phyloP scores from a whole-genome alignment of 2,329 filamentous ascomycete genomes.

The Aspergillus jensenii region DNA sequence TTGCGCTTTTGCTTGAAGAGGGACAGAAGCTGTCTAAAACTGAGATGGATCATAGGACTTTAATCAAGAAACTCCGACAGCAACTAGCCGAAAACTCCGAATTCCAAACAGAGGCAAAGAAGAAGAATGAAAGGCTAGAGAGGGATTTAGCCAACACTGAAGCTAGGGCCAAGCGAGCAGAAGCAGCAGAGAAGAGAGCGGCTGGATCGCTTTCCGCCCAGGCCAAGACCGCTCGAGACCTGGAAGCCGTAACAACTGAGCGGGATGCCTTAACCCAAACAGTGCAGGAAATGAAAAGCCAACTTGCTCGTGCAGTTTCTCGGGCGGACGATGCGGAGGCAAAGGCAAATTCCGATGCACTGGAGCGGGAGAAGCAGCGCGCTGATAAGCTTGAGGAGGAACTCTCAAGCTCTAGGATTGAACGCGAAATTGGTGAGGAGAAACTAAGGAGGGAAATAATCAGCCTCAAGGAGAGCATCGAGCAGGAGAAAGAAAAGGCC shows the following conservation, averaged over 20 bases:
- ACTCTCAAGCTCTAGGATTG: slow-evolving; percentile 65
- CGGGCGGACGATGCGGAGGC: slow-evolving; percentile 66
- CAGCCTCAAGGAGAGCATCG: slow-evolving; percentile 71
- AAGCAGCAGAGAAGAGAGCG: slow-evolving; percentile 59
- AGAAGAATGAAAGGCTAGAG: slow-evolving; percentile 61
- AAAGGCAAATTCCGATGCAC: slow-evolving; percentile 65
- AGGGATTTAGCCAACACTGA: slow-evolving; percentile 50
- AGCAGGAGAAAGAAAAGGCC: slow-evolving; percentile 69
- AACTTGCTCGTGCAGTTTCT: slow-evolving; percentile 67
- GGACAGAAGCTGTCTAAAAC: slow-evolving; percentile 83
- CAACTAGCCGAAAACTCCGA: slow-evolving; percentile 55
- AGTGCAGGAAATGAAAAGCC: slow-evolving; percentile 67
- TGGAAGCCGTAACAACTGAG: slow-evolving; percentile 63
- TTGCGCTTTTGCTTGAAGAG: slow-evolving; percentile 86
- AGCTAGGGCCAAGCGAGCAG: slow-evolving; percentile 60
- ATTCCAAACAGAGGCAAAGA: slow-evolving; percentile 47
- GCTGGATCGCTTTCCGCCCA: slow-evolving; percentile 56
- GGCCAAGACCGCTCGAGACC: slow-evolving; percentile 54
- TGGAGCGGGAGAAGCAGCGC: slow-evolving; percentile 64
- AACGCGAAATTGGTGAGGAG: slow-evolving; percentile 73
- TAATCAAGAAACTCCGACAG: slow-evolving; percentile 74
- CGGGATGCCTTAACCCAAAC: slow-evolving; percentile 62
- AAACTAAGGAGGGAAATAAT: slow-evolving; percentile 68
- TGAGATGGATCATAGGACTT: slow-evolving; percentile 79
- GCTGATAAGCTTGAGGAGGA: slow-evolving; percentile 61